Evolutionary conservation across 2,329 filamentous ascomycete species (phyloP).

Genomic region (Curvularia sp.): DNA sequence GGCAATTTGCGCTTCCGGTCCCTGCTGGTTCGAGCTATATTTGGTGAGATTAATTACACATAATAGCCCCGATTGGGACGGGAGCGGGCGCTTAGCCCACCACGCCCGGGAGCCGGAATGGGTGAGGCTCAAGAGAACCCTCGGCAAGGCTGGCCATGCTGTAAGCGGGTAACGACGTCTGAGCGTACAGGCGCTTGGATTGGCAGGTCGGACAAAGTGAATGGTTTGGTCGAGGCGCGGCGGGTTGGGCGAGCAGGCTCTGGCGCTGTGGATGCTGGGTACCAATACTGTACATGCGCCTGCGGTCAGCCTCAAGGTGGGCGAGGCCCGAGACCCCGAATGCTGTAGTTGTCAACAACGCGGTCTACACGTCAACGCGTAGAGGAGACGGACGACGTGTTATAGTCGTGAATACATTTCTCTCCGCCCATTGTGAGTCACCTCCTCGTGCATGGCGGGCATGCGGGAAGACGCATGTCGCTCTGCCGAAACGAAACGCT

Average conservation of each 20-base stretch:
- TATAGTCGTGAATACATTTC: conserved; percentile 46
- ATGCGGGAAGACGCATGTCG: conserved; percentile 31
- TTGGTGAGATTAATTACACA: conserved; percentile 36
- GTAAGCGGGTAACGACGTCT: conserved; percentile 35
- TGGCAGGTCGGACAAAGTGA: conserved; percentile 17
- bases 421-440: conserved; percentile 48
- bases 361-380: conserved; percentile 41
- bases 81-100: conserved; percentile 40
- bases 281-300: too few species aligned
- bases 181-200: conserved; percentile 42
- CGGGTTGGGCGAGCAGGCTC: conserved; percentile 23
- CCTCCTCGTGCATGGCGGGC: conserved; percentile 29
- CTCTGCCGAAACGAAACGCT: conserved; percentile 45
- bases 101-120: conserved; percentile 28
- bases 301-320: conserved; percentile 23
- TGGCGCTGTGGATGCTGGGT: conserved; percentile 19
- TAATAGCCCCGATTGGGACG: conserved; percentile 33
- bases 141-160: conserved; percentile 20
- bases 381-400: conserved; percentile 43
- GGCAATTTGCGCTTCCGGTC: conserved; percentile 34
- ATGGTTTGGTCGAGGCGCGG: conserved; percentile 8
- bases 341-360: conserved; percentile 31
- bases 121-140: conserved; percentile 39
- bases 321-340: conserved; percentile 42
- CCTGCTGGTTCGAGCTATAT: conserved; percentile 41